A percentile compares a stretch with the other conserved stretches of the same genome.
Conservation (phyloP, 371 early-diverging fungal species). For the Smittium culicis region DNA sequence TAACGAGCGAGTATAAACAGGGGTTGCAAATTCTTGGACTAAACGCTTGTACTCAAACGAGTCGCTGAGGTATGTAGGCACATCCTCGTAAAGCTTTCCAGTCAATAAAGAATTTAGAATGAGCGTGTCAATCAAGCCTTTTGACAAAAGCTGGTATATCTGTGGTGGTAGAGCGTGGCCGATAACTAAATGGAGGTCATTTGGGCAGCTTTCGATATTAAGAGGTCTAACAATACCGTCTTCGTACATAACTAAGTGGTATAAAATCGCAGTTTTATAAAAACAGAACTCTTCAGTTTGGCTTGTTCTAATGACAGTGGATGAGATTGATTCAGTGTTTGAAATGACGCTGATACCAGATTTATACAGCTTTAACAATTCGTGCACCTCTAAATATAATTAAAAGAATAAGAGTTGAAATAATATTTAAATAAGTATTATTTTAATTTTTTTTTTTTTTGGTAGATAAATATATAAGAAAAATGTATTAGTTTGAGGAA, state of each 20-base stretch:
- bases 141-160: conserved; percentile 54
- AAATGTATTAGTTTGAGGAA: background rate
- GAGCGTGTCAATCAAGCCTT: conserved; percentile 53
- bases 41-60: conserved; percentile 57
- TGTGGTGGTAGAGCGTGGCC: conserved; percentile 64
- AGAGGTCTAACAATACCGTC: conserved; percentile 58
- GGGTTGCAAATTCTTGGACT: conserved; percentile 18
- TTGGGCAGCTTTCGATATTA: conserved; percentile 39
- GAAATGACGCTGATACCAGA: conserved; percentile 62
- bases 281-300: conserved; percentile 62
- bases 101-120: conserved; percentile 50
- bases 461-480: too few species aligned
- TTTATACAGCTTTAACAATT: conserved; percentile 49
- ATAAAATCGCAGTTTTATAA: conserved; percentile 52
- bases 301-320: conserved; percentile 33
- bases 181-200: conserved; percentile 69
- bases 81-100: conserved; percentile 51
- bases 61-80: conserved; percentile 71
- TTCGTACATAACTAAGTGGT: conserved; percentile 52
- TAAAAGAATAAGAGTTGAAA: background rate
- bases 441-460: conserved; percentile 12
- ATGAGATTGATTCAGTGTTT: conserved; percentile 42
- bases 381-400: conserved; percentile 39
- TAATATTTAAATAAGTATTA: conserved; percentile 42
- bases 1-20: conserved; percentile 31